Percentiles rank a stretch among this genome's conserved stretches.
These are phyloP conservation scores for Trichoderma sp. DNA, from an alignment of 2,329 filamentous ascomycete species.

Conservation along the genomic window DNA sequence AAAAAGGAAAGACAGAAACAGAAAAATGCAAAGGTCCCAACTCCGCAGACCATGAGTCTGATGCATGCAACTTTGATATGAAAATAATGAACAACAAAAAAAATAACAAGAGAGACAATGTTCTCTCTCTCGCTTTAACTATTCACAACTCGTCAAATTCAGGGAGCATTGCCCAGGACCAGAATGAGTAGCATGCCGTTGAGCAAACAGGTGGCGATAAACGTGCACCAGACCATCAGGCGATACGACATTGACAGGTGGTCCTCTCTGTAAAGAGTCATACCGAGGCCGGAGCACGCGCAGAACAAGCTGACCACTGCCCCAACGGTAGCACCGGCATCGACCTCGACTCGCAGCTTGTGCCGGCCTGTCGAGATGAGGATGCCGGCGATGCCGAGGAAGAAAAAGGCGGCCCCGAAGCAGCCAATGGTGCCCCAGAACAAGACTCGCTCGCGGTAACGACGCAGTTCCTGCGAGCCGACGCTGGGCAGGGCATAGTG, in stretches of 20 bases:
- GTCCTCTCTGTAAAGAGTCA: constrained; percentile 56
- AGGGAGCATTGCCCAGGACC: constrained; percentile 43
- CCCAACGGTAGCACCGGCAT: constrained; percentile 70
- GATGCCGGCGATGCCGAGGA: constrained; percentile 65
- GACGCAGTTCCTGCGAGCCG: constrained; percentile 50
- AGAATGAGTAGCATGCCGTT: constrained; percentile 48
- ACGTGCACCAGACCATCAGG: constrained; percentile 41
- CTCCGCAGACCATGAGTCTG: constrained; percentile 9
- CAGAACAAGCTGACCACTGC: constrained; percentile 67
- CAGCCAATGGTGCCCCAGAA: constrained; percentile 54
- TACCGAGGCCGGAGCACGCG: constrained; percentile 61
- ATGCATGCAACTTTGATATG: constrained; percentile 7
- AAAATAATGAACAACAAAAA: background rate
- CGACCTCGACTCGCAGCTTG: constrained; percentile 69
- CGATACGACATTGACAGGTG: constrained; percentile 45
- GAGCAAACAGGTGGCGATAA: constrained; percentile 42
- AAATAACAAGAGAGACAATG: background rate
- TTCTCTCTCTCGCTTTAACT: background rate
- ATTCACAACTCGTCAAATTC: constrained; percentile 12
- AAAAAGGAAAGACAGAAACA: background rate
- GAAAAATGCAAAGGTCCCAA: background rate
- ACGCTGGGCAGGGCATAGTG: constrained; percentile 58
- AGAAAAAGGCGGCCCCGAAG: constrained; percentile 60
- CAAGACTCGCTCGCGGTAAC: constrained; percentile 57
- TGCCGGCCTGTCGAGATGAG: constrained; percentile 69